Conservation (phyloP, 495 filamentous ascomycete genomes). For the Lophiostoma macrostomum region DNA sequence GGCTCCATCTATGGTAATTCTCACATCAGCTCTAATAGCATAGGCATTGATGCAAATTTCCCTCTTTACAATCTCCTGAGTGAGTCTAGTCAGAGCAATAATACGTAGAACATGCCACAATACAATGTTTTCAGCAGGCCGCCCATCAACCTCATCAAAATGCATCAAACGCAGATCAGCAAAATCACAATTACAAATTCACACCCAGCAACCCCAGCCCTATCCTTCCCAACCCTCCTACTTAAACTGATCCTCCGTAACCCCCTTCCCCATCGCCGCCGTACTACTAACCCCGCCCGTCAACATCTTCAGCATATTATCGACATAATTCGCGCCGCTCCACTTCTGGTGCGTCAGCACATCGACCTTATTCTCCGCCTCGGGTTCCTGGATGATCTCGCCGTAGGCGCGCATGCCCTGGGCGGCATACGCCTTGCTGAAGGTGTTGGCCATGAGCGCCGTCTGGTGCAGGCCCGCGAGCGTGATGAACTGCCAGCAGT, state of each 20-base stretch:
- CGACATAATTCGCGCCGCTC: slow-evolving; percentile 90
- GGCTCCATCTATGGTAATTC: too few species aligned
- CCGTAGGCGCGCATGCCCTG: slow-evolving; percentile 95
- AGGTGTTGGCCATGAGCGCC: slow-evolving; percentile 82
- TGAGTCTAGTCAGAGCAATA: too few species aligned
- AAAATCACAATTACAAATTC: not conserved
- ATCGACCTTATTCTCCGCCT: slow-evolving; percentile 85
- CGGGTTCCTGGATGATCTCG: slow-evolving; percentile 94
- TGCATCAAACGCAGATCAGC: not conserved
- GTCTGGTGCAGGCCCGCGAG: slow-evolving; percentile 96
- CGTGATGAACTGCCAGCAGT: slow-evolving; percentile 99
- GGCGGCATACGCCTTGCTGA: slow-evolving; percentile 75
- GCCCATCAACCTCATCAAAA: not conserved
- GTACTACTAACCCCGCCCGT: slow-evolving; percentile 88
- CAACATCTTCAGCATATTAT: slow-evolving; percentile 95
- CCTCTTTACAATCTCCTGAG: too few species aligned
- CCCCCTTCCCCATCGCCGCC: slow-evolving; percentile 93
- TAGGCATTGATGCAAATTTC: too few species aligned
- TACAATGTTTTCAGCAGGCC: not conserved
- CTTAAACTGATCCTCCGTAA: slow-evolving; percentile 96
- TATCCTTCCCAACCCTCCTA: not conserved
- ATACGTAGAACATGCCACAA: not conserved
- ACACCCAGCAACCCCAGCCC: too few species aligned
- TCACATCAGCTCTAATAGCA: too few species aligned
- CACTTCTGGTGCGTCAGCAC: slow-evolving; percentile 99